Conservation (phyloP, 2,329 filamentous ascomycete species). For the Ustulina deusta region DNA sequence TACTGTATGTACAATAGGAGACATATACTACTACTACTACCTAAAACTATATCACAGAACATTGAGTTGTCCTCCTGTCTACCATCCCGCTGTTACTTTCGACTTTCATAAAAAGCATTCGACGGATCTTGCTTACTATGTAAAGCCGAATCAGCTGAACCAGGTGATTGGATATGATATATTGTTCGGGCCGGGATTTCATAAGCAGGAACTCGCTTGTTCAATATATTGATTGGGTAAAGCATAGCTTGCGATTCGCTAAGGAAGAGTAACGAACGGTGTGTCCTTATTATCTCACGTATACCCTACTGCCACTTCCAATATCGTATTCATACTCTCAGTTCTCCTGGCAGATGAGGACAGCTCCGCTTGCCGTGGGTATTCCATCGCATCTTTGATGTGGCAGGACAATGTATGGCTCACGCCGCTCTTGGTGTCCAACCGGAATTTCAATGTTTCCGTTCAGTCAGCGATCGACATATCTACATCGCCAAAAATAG, state of each 20-base stretch:
- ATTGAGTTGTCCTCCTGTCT: neutral
- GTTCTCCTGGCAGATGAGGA: neutral
- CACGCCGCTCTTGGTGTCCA: constrained; percentile 4
- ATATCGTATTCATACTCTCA: neutral
- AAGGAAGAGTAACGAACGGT: neutral
- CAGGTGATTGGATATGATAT: no score
- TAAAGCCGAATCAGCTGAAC: no score
- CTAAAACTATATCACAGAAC: constrained; percentile 1
- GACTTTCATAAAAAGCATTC: neutral
- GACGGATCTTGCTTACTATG: constrained; percentile 13
- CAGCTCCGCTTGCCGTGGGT: constrained; percentile 2
- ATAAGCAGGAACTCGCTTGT: constrained; percentile 5
- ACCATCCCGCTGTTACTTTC: neutral
- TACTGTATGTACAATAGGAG: no score
- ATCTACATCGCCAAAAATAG: constrained; percentile 7
- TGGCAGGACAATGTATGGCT: constrained; percentile 16
- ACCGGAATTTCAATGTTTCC: constrained; percentile 30
- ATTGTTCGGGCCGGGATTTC: no score
- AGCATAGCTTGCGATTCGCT: neutral
- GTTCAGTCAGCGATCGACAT: constrained; percentile 10
- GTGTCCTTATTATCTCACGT: neutral
- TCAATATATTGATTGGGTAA: neutral
- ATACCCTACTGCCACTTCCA: neutral
- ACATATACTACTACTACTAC: neutral
- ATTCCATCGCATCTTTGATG: constrained; percentile 17